Base-by-base conservation (phyloP, 2,329 filamentous ascomycete species). In the Keithomyces neogunnii region DNA sequence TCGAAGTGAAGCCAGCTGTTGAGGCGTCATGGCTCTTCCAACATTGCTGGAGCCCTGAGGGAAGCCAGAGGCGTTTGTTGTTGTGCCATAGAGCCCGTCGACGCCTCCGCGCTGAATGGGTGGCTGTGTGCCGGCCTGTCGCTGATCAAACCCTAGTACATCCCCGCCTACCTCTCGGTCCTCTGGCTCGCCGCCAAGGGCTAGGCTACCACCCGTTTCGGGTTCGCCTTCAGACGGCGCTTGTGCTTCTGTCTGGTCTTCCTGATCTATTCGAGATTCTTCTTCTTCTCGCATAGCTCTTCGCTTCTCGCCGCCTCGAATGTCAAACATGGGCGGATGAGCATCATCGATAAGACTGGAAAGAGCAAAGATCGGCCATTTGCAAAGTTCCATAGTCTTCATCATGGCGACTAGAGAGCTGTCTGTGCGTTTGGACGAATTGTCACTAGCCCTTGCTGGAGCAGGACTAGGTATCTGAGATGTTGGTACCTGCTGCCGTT, bases 131-230 rank as follows among this genome's bases (percentile, higher is more conserved):
- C 81, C 82, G 53, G 82, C 81, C 47, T 83, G 79, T 54, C 83
- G 78, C 53, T 81, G 78, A 43, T 78, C 76, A 40, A 78, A 78
- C 45, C 66, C 64, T 59, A 77, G 72, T 39, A 69, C 69, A 47
- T 81, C 78, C 19, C 74, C 73, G 19, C 68, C 63, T 44, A 70
- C 69, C 28, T 89, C 85, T 55, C 80, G 77, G 58, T 95, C 89
- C 64, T 97, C 92, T 0, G 92, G 92, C 65, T 97, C 92, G 43
- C 92, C 92, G 52, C 92, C 92, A 19, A 97, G 77, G 53, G 95
- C 91, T 52, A 93, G 75, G 64, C 92, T 97, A 11, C 82, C 82
- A 45, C 88, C 88, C 58, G 87, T 87, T 67, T 93, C 90, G 1
- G 83, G 82, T 51, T 86, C 85, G 52, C 88, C 89, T 56, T 96